Conservation (phyloP, 202 grass and related monocot genomes). For the Digitaria exilis region DNA sequence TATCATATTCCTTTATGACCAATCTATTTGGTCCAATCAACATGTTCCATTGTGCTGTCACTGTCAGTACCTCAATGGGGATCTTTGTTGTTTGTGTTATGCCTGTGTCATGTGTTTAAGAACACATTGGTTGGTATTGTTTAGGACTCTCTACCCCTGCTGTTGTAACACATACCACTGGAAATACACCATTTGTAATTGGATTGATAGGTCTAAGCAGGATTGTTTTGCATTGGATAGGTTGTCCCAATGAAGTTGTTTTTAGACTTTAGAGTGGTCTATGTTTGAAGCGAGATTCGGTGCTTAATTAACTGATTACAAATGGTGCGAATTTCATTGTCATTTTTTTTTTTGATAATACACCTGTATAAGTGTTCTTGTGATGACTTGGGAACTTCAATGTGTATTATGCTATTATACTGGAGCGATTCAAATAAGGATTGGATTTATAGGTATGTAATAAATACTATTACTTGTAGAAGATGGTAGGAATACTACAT, state of each 20-base stretch:
- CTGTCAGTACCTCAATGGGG: neutral
- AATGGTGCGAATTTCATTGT: neutral
- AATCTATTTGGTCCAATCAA: slow-evolving; percentile 2
- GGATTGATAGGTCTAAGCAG: neutral
- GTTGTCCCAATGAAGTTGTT: neutral
- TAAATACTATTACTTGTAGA: neutral
- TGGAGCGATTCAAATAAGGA: neutral
- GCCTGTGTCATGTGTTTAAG: neutral
- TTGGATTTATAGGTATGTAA: neutral
- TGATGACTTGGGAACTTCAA: neutral
- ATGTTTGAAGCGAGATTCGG: neutral
- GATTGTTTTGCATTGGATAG: neutral
- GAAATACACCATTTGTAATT: neutral
- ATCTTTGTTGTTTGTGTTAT: neutral
- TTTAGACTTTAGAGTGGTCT: neutral
- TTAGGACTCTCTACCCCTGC: neutral
- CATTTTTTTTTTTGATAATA: slow-evolving; percentile 4
- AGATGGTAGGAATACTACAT: neutral
- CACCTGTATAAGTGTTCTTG: neutral
- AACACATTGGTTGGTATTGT: neutral
- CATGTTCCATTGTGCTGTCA: too few relatives aligned
- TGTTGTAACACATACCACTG: neutral
- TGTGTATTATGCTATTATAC: neutral
- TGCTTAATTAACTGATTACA: neutral
- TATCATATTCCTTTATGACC: neutral